These are phyloP conservation scores for Cercophora newfieldiana DNA, from an alignment of 495 filamentous ascomycete genomes.

Conservation along the genomic window DNA sequence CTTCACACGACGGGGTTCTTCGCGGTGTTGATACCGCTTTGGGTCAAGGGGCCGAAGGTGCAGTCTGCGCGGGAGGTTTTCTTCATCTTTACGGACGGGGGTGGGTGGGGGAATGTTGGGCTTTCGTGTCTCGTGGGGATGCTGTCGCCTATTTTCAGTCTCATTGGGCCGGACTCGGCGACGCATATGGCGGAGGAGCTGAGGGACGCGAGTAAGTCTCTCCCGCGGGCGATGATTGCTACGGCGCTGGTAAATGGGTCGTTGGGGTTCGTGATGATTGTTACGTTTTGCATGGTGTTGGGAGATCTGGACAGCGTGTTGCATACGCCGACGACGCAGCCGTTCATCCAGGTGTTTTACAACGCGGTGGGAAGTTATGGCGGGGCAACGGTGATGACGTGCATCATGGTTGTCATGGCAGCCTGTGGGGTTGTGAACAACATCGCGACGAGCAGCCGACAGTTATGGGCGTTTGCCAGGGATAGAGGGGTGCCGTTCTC, in stretches of 20 bases:
- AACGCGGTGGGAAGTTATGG: constrained; percentile 47
- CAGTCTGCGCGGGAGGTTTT: constrained; percentile 49
- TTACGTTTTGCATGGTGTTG: constrained; percentile 55
- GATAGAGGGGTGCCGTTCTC: constrained; percentile 59
- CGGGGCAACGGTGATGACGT: constrained; percentile 52
- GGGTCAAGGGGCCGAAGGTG: constrained; percentile 51
- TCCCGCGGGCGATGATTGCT: constrained; percentile 57
- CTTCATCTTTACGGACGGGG: constrained; percentile 53
- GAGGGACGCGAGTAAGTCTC: constrained; percentile 53
- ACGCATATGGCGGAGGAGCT: constrained; percentile 63
- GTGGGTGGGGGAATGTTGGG: constrained; percentile 56
- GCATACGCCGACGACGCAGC: constrained; percentile 41
- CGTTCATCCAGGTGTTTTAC: constrained; percentile 57
- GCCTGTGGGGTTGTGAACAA: constrained; percentile 53
- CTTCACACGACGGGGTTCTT: constrained; percentile 65
- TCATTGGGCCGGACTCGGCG: constrained; percentile 58
- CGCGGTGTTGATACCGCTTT: constrained; percentile 59
- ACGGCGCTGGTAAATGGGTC: constrained; percentile 51
- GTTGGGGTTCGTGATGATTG: constrained; percentile 52
- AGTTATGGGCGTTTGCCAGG: constrained; percentile 59
- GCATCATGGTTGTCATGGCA: constrained; percentile 51
- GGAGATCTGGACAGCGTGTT: constrained; percentile 46
- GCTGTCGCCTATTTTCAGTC: constrained; percentile 26
- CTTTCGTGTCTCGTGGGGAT: constrained; percentile 58
- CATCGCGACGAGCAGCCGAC: constrained; percentile 57